Percentiles rank a stretch among this genome's conserved stretches.
Evolutionary conservation across 148 eudicot species (phyloP).

Genomic region (Euryodendron excelsum): DNA sequence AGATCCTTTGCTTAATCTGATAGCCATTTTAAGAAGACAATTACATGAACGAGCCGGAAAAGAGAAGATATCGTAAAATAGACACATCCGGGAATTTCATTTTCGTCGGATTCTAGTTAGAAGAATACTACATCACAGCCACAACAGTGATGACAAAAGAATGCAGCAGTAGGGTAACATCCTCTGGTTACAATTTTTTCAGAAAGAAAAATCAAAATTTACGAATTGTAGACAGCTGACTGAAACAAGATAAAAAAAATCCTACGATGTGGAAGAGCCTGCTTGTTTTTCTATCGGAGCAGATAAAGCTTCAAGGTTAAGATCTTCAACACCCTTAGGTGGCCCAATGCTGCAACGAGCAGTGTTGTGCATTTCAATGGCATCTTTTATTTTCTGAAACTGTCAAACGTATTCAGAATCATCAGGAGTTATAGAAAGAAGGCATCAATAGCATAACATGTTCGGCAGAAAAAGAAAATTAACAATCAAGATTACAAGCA

Average conservation of each 20-base stretch:
- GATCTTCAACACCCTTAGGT: slow-evolving; percentile 46
- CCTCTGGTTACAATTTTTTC: background rate
- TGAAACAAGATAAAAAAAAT: background rate
- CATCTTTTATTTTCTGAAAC: slow-evolving; percentile 91
- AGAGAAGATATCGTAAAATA: background rate
- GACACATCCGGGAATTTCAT: background rate
- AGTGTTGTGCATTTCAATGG: slow-evolving; percentile 61
- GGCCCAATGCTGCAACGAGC: slow-evolving; percentile 52
- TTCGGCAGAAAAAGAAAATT: background rate
- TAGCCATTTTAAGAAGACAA: background rate
- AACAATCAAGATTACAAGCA: too few relatives aligned
- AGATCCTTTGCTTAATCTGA: too few relatives aligned
- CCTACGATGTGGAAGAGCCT: too few relatives aligned
- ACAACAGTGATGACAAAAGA: background rate
- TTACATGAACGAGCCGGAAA: background rate
- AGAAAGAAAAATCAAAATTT: background rate
- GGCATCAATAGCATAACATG: background rate
- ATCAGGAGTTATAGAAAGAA: background rate
- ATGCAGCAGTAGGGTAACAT: background rate
- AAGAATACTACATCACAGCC: background rate
- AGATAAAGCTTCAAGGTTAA: slow-evolving; percentile 37
- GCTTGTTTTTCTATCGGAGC: slow-evolving; percentile 20
- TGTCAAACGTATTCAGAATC: slow-evolving; percentile 21
- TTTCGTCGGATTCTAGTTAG: background rate
- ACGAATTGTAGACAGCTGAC: slow-evolving; percentile 11